Conservation (phyloP, 106 monocot species). For the Amphibolis antarctica region DNA sequence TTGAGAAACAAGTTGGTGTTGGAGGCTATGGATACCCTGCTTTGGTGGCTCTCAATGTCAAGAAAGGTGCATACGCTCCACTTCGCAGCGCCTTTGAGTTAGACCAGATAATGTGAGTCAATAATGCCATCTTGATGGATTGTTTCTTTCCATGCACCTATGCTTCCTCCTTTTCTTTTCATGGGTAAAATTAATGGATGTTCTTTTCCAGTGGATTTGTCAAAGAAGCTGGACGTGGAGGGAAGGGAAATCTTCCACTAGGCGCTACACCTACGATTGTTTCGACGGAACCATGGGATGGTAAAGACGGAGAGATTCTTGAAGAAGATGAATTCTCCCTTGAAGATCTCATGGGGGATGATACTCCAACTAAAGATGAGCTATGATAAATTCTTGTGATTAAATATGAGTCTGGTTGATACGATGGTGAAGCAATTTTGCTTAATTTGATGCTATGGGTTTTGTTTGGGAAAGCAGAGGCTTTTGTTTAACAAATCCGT, state of each 20-base stretch:
- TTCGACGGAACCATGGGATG: conserved; percentile 77
- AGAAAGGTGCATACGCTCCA: conserved; percentile 86
- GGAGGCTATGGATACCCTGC: conserved; percentile 99
- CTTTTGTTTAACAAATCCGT: background rate
- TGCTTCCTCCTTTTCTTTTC: background rate
- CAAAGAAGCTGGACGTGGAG: conserved; percentile 90
- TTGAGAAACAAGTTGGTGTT: conserved; percentile 94
- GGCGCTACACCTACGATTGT: conserved; percentile 36
- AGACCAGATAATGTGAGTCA: conserved; percentile 58
- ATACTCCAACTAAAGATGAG: conserved; percentile 44
- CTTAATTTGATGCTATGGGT: background rate
- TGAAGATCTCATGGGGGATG: conserved; percentile 85
- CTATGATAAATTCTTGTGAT: conserved; percentile 13
- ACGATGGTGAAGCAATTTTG: background rate
- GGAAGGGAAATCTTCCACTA: conserved; percentile 85
- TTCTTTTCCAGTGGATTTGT: conserved; percentile 68
- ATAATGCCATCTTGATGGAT: background rate
- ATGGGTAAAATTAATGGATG: background rate
- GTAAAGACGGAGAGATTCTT: conserved; percentile 75
- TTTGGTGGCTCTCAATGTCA: conserved; percentile 83
- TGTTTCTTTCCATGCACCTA: background rate
- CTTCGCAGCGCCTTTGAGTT: conserved; percentile 82
- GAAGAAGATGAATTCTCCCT: conserved; percentile 98
- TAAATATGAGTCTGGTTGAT: background rate
- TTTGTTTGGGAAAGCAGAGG: background rate